phyloP scores from a whole-genome alignment of 1,284 basidiomycete genomes.

The Meripilus lineatus region DNA sequence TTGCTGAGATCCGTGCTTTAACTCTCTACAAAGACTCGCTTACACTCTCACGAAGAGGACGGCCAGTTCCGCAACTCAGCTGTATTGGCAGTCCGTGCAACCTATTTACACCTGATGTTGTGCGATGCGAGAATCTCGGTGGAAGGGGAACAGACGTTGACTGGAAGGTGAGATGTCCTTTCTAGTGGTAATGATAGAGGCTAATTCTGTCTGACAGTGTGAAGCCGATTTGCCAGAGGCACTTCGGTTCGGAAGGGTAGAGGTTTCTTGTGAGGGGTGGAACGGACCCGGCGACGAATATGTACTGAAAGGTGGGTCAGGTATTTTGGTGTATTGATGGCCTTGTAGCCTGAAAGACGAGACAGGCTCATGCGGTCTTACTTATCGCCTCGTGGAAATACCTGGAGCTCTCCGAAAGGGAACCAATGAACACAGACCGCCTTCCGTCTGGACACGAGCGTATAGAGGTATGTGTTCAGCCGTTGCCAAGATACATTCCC shows the following conservation, averaged over 20 bases:
- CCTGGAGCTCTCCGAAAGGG: slow-evolving; percentile 41
- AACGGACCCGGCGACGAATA: slow-evolving; percentile 72
- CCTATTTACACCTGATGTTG: slow-evolving; percentile 77
- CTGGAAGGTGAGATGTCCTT: slow-evolving; percentile 60
- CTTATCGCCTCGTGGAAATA: slow-evolving; percentile 72
- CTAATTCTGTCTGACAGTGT: slow-evolving; percentile 47
- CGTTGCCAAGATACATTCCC: slow-evolving; percentile 8
- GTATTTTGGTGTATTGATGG: no score
- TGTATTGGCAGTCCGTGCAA: slow-evolving; percentile 78
- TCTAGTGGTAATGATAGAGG: background rate
- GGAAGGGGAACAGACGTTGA: slow-evolving; percentile 73
- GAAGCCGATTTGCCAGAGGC: slow-evolving; percentile 83
- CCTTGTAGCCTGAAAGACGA: no score
- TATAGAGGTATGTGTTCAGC: slow-evolving; percentile 14
- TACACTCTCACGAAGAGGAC: slow-evolving; percentile 65
- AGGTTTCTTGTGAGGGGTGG: slow-evolving; percentile 90
- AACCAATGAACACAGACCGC: slow-evolving; percentile 15
- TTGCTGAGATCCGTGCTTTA: slow-evolving; percentile 67
- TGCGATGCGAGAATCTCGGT: slow-evolving; percentile 79
- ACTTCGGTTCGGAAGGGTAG: slow-evolving; percentile 76
- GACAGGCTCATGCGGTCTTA: slow-evolving; percentile 79
- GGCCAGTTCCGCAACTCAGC: slow-evolving; percentile 70
- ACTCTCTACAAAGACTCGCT: slow-evolving; percentile 72
- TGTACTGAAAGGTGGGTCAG: slow-evolving; percentile 85
- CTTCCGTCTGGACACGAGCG: slow-evolving; percentile 17